phyloP scores from a whole-genome alignment of 2,329 filamentous ascomycete species.

The Colletotrichum incanum region DNA sequence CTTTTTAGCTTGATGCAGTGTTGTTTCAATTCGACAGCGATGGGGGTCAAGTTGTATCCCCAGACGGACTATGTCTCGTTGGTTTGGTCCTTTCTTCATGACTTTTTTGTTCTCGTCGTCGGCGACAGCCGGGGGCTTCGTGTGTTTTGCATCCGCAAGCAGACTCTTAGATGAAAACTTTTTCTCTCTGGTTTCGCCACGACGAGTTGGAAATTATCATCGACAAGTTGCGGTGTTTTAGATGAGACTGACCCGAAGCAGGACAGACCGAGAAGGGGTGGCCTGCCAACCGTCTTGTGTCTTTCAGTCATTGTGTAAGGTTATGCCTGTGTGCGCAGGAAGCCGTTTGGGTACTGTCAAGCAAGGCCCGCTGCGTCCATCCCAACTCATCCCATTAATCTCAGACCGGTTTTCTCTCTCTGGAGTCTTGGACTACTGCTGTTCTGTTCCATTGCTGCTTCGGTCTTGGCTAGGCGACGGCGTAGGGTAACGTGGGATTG shows the following conservation, averaged over 20 bases:
- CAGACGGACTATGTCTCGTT: conserved; percentile 28
- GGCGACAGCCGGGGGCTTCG: not conserved
- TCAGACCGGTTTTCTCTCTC: conserved; percentile 18
- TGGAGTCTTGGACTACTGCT: conserved; percentile 2
- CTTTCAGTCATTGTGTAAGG: conserved; percentile 36
- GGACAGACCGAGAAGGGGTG: conserved; percentile 15
- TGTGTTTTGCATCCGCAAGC: conserved; percentile 34
- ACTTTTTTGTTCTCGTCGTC: not conserved
- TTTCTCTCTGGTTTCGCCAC: conserved; percentile 10
- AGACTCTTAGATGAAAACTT: not conserved
- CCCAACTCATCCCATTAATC: conserved; percentile 34
- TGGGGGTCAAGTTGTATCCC: conserved; percentile 16
- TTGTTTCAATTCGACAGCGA: conserved; percentile 37
- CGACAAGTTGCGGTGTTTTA: conserved; percentile 18
- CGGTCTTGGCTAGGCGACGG: conserved; percentile 32
- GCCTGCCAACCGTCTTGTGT: conserved; percentile 33
- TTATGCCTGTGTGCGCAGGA: conserved; percentile 35
- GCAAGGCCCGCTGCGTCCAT: conserved; percentile 28
- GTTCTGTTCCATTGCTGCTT: conserved; percentile 37
- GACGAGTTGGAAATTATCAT: not conserved
- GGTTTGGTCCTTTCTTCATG: not conserved
- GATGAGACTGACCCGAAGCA: conserved; percentile 36
- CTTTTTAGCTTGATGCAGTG: conserved; percentile 29
- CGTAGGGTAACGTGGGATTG: conserved; percentile 34
- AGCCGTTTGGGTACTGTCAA: conserved; percentile 15